Base-by-base conservation (phyloP, 148 eudicot species). In the Mesembryanthemum crystallinum region DNA sequence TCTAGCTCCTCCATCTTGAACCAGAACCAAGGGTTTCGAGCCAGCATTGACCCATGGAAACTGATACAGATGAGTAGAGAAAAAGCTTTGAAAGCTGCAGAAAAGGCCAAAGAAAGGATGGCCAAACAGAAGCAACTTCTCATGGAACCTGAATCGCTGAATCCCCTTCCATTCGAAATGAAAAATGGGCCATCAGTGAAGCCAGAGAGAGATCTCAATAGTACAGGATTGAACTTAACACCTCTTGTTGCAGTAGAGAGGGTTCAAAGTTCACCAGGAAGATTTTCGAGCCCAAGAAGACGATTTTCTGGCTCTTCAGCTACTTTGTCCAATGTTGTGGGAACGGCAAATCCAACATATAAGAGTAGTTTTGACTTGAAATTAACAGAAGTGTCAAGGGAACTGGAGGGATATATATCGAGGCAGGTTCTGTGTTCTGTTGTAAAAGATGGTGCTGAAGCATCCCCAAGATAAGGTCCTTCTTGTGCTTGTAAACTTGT, bases 1-100 rank as follows among this genome's bases (percentile, higher is more conserved):
- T 68, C 86, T 17, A 84, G 85, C 62, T 60, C 79, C 4, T 76
- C 84, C 10, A 51, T 72, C 35, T 20, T 63, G 76, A 78, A 80
- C 78, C 87, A 83, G 71, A 92, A 83, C 73, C 93, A 84, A 87
- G 85, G 82, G 30, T 87, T 88, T 67, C 95, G 82, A 33, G 93
- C 93, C 51, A 87, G 85, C 81, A 90, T 92, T 58, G 86, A 89
- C 64, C 98, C 98, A 21, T 95, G 98, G 98, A 92, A 89, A 80
- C 86, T 95, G 45, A 85, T 92, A 63, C 89, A 70, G 30, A 85
- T 95, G 89, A 92, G 90, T 80, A 80, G 84, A 79, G 95, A 88
- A 54, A 95, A 87, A 66, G 97, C 97, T 24, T 65, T 90, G 47
- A 68, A 82, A 43, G 94, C 93, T 13, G 93, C 89, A 67, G 91